A percentile compares a stretch with the other conserved stretches of the same genome.
Conservation (phyloP, 257 asterid species). For the Nicotiana undulata region DNA sequence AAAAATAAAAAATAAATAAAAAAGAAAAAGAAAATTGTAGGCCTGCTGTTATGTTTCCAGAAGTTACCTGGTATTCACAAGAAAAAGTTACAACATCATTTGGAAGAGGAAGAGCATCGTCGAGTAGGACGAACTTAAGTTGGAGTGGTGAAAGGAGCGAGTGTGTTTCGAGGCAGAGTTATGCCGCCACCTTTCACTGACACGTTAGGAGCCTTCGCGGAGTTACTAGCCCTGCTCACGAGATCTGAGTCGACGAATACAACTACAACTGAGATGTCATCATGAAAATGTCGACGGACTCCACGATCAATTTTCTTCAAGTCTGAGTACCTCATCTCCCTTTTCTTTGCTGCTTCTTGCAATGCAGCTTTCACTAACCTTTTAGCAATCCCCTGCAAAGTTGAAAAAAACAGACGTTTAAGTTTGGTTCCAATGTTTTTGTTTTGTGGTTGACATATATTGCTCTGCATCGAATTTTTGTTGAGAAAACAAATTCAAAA, state of each 20-base stretch:
- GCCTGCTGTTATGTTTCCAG: conserved; percentile 30
- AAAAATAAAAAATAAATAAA: no score
- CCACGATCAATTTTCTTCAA: conserved; percentile 79
- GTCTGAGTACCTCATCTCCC: conserved; percentile 93
- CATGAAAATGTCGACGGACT: conserved; percentile 85
- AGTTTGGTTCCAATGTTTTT: not conserved
- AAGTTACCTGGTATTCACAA: conserved; percentile 42
- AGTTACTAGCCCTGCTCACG: conserved; percentile 55
- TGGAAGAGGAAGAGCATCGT: conserved; percentile 16
- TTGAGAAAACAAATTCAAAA: not conserved
- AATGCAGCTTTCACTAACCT: conserved; percentile 69
- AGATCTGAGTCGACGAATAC: conserved; percentile 64
- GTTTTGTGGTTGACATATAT: not conserved
- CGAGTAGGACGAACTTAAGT: conserved; percentile 20
- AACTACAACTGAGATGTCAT: conserved; percentile 70
- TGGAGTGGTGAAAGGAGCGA: conserved; percentile 46
- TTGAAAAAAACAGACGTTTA: not conserved
- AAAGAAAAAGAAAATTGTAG: conserved; percentile 20
- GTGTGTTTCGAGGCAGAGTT: conserved; percentile 33
- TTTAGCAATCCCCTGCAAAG: conserved; percentile 67
- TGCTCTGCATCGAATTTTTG: not conserved
- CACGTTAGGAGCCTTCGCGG: conserved; percentile 32
- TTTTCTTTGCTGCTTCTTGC: conserved; percentile 81
- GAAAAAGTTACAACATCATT: conserved; percentile 17
- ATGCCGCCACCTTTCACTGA: conserved; percentile 68